These are phyloP conservation scores for Cercis canadensis DNA, from an alignment of 306 rosid genomes.

Conservation along the genomic window DNA sequence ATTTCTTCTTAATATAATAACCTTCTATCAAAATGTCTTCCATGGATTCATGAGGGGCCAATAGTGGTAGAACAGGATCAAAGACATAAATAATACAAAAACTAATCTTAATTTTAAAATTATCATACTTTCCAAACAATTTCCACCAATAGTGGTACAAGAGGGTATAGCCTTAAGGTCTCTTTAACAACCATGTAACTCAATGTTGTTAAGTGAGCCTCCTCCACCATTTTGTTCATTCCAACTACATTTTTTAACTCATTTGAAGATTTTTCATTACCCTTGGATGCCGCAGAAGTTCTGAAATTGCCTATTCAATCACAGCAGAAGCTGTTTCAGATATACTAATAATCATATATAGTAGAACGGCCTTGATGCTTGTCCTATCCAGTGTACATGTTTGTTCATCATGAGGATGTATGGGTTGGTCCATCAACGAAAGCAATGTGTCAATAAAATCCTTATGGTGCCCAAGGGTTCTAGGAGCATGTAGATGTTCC, in stretches of 20 bases:
- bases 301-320: conserved; percentile 32
- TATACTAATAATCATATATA: conserved; percentile 30
- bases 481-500: conserved; percentile 11
- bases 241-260: conserved; percentile 33
- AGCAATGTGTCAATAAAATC: conserved; percentile 35
- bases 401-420: conserved; percentile 10
- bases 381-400: neutral
- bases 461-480: neutral
- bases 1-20: conserved; percentile 24
- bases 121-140: too few relatives aligned
- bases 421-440: conserved; percentile 36
- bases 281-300: conserved; percentile 31
- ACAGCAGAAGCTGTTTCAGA: neutral
- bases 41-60: conserved; percentile 24
- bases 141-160: neutral
- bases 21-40: conserved; percentile 23
- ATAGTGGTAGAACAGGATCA: too few relatives aligned
- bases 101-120: too few relatives aligned
- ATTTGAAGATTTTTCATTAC: conserved; percentile 28
- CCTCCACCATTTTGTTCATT: conserved; percentile 32
- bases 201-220: conserved; percentile 18
- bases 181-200: conserved; percentile 37
- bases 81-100: too few relatives aligned
- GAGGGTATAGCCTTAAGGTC: conserved; percentile 29
- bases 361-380: conserved; percentile 31